phyloP scores from a whole-genome alignment of 257 asterid genomes.

The Asclepias syriaca region DNA sequence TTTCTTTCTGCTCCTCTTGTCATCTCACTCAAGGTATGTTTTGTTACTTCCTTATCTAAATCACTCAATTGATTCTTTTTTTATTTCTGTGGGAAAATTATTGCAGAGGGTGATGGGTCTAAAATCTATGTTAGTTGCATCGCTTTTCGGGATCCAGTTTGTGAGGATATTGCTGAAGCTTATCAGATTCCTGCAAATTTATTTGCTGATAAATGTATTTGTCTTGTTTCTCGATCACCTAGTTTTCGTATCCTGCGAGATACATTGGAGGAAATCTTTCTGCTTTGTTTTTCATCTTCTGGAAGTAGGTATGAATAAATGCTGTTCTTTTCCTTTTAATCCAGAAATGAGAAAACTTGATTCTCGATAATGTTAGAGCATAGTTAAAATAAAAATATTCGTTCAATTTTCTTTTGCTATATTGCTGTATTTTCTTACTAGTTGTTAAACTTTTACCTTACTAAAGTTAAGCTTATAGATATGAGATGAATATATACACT shows the following conservation, averaged over 20 bases:
- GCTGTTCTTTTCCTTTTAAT: neutral
- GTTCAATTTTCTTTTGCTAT: neutral
- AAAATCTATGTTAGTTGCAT: conserved; percentile 85
- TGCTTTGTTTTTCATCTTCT: conserved; percentile 69
- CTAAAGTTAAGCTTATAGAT: too few species aligned
- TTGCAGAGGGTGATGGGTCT: conserved; percentile 80
- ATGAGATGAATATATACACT: too few species aligned
- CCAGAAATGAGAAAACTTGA: neutral
- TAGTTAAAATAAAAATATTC: neutral
- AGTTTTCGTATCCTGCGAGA: conserved; percentile 69
- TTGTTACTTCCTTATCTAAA: neutral
- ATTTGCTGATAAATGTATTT: conserved; percentile 84
- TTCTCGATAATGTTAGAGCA: neutral
- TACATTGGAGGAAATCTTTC: conserved; percentile 73
- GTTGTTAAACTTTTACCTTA: too few species aligned
- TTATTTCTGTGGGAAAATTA: conserved; percentile 8
- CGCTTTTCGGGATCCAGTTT: conserved; percentile 80
- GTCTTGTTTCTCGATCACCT: conserved; percentile 83
- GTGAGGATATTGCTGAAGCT: conserved; percentile 79
- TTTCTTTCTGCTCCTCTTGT: neutral
- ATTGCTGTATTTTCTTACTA: neutral
- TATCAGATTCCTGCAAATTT: conserved; percentile 55
- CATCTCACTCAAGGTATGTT: neutral
- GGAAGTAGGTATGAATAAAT: conserved; percentile 66
- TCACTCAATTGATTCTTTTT: neutral